Conservation (phyloP, 805 yeast genomes). For the Candida boidinii region DNA sequence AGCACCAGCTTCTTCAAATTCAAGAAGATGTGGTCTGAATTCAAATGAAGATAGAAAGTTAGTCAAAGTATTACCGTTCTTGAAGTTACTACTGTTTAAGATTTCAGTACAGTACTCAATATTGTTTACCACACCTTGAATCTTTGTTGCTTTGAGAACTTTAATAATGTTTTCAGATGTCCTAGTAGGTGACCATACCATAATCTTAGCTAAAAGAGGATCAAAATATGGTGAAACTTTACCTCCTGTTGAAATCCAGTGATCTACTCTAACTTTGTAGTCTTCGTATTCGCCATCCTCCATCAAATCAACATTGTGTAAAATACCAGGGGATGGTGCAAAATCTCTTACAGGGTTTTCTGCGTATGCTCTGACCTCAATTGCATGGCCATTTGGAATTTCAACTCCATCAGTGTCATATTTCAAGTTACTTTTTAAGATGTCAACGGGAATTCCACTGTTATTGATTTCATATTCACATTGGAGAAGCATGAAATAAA, state of each 20-base stretch:
- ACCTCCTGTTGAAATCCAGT: slow-evolving; percentile 19
- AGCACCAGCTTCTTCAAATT: slow-evolving; percentile 31
- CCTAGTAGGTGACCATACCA: slow-evolving; percentile 18
- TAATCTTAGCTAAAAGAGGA: slow-evolving; percentile 21
- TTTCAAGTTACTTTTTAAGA: slow-evolving; percentile 6
- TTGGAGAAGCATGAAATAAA: slow-evolving; percentile 18
- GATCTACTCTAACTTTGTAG: slow-evolving; percentile 15
- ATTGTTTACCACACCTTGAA: slow-evolving; percentile 21
- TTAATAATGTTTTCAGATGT: slow-evolving; percentile 11
- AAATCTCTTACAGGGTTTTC: slow-evolving; percentile 19
- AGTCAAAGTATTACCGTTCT: slow-evolving; percentile 14
- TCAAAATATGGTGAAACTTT: slow-evolving; percentile 23
- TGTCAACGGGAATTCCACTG: slow-evolving; percentile 11
- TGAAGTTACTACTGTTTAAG: slow-evolving; percentile 9
- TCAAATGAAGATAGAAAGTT: slow-evolving; percentile 11
- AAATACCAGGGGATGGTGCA: slow-evolving; percentile 21
- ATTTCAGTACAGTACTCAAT: slow-evolving; percentile 16
- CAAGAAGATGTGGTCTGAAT: slow-evolving; percentile 16
- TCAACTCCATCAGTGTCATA: slow-evolving; percentile 9
- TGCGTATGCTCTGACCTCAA: slow-evolving; percentile 21
- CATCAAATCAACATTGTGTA: slow-evolving; percentile 15
- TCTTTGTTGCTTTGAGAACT: slow-evolving; percentile 9
- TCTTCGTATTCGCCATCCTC: not conserved
- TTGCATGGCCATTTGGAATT: slow-evolving; percentile 19
- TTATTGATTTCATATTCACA: slow-evolving; percentile 16